Conservation (phyloP, 2,329 filamentous ascomycete species). For the Diplodia mutila region DNA sequence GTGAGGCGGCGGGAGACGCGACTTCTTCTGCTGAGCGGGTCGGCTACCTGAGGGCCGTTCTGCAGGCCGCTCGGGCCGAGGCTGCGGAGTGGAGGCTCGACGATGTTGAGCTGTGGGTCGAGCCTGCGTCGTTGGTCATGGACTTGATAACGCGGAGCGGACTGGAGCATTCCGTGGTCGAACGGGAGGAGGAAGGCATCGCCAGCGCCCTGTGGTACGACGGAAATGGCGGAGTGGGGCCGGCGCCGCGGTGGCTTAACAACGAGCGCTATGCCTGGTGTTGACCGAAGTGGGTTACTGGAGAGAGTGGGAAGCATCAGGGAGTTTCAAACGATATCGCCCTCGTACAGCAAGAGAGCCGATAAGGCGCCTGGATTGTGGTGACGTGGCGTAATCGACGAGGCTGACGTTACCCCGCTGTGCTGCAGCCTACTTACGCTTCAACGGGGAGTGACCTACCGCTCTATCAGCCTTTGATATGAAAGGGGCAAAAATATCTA, state of each 20-base stretch:
- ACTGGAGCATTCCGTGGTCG: constrained; percentile 37
- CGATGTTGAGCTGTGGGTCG: constrained; percentile 78
- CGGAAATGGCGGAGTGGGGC: constrained; percentile 25
- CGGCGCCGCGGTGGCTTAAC: constrained; percentile 34
- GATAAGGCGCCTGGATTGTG: too few relatives aligned
- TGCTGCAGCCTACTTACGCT: too few relatives aligned
- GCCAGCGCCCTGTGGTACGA: constrained; percentile 71
- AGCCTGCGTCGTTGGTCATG: constrained; percentile 53
- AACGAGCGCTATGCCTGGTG: constrained; percentile 42
- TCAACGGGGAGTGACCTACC: too few relatives aligned
- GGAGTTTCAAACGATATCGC: too few relatives aligned
- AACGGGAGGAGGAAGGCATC: constrained; percentile 66
- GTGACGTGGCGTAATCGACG: too few relatives aligned
- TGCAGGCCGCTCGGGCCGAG: constrained; percentile 68
- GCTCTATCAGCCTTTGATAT: too few relatives aligned
- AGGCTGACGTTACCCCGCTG: too few relatives aligned
- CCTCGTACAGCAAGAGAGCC: too few relatives aligned
- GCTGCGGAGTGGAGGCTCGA: constrained; percentile 69
- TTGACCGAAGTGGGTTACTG: constrained; percentile 22
- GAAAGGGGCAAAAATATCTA: too few relatives aligned
- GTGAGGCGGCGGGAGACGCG: constrained; percentile 7
- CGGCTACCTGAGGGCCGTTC: constrained; percentile 53
- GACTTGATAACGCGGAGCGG: constrained; percentile 21
- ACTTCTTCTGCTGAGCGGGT: constrained; percentile 24
- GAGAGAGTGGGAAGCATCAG: too few relatives aligned